A percentile compares a stretch with the other conserved stretches of the same genome.
These are phyloP conservation scores for Magnusiomyces starmeri DNA, from an alignment of 1,139 yeast species.

Conservation along the genomic window DNA sequence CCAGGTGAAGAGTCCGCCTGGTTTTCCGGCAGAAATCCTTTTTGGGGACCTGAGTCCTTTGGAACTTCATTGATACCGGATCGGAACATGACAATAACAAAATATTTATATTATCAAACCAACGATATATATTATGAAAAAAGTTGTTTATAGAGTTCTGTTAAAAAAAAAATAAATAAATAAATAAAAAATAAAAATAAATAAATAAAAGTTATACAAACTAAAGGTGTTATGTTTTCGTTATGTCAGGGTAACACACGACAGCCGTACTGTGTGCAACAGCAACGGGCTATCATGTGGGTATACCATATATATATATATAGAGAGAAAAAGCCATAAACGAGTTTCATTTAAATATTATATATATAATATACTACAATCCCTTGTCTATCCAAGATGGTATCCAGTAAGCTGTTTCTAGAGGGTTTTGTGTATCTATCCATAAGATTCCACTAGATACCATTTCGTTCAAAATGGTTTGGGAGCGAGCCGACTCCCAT, in stretches of 20 bases:
- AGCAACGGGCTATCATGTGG: too few relatives aligned
- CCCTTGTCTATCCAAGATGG: constrained; percentile 42
- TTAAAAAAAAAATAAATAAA: not conserved
- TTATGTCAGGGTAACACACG: not conserved
- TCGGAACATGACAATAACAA: too few relatives aligned
- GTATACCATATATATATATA: not conserved
- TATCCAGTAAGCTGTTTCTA: constrained; percentile 58
- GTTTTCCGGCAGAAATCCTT: not conserved
- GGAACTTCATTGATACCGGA: not conserved
- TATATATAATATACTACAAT: too few relatives aligned
- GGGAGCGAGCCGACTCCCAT: constrained; percentile 62
- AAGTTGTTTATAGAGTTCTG: not conserved
- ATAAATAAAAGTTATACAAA: too few relatives aligned
- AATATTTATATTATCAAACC: too few relatives aligned
- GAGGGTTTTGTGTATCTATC: constrained; percentile 56
- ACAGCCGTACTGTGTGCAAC: not conserved
- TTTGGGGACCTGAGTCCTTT: not conserved
- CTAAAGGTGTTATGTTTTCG: too few relatives aligned
- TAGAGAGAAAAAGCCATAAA: too few relatives aligned
- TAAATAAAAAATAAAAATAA: not conserved
- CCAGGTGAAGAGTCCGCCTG: constrained; percentile 20
- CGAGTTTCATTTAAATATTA: too few relatives aligned
- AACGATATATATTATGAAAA: too few relatives aligned
- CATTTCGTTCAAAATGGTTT: constrained; percentile 66
- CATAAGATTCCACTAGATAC: constrained; percentile 73